Evolutionary conservation across 2,329 filamentous ascomycete species (phyloP).

Genomic region (Didymosphaeria variabile): DNA sequence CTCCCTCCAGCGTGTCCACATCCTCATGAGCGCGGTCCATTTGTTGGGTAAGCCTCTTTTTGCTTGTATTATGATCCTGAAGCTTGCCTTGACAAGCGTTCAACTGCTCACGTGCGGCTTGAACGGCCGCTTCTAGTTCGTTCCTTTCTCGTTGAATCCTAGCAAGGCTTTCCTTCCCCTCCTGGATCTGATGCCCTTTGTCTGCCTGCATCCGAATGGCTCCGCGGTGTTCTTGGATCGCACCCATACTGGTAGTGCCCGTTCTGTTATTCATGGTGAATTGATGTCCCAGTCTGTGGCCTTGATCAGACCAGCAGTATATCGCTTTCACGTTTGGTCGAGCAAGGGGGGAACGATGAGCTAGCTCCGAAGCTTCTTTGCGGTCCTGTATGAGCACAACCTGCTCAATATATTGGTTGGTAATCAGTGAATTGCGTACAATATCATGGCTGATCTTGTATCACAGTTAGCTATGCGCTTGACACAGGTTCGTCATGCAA

Average conservation of each 20-base stretch:
- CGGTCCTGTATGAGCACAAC: constrained; percentile 77
- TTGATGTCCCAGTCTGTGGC: constrained; percentile 69
- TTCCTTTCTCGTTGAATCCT: constrained; percentile 58
- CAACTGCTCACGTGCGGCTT: constrained; percentile 50
- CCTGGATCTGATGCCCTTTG: constrained; percentile 70
- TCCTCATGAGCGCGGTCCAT: constrained; percentile 69
- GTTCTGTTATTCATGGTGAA: constrained; percentile 42
- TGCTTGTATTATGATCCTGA: constrained; percentile 58
- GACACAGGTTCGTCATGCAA: background rate
- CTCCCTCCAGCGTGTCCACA: constrained; percentile 73
- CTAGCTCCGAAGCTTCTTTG: constrained; percentile 71
- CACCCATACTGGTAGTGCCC: constrained; percentile 61
- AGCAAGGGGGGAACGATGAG: constrained; percentile 64
- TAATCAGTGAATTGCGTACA: constrained; percentile 83
- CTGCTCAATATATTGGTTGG: constrained; percentile 84
- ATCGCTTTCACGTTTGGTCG: constrained; percentile 77
- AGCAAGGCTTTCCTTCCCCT: constrained; percentile 58
- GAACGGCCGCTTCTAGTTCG: constrained; percentile 42
- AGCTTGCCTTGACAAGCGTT: constrained; percentile 61
- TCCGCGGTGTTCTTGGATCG: constrained; percentile 62
- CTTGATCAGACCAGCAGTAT: constrained; percentile 70
- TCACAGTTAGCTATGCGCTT: constrained; percentile 22
- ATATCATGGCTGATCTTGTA: constrained; percentile 75
- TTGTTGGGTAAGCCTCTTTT: constrained; percentile 62
- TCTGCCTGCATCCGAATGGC: constrained; percentile 82